A percentile compares a stretch with the other conserved stretches of the same genome.
phyloP scores from a whole-genome alignment of 2,329 filamentous ascomycete genomes.

The Bisporella sp. region DNA sequence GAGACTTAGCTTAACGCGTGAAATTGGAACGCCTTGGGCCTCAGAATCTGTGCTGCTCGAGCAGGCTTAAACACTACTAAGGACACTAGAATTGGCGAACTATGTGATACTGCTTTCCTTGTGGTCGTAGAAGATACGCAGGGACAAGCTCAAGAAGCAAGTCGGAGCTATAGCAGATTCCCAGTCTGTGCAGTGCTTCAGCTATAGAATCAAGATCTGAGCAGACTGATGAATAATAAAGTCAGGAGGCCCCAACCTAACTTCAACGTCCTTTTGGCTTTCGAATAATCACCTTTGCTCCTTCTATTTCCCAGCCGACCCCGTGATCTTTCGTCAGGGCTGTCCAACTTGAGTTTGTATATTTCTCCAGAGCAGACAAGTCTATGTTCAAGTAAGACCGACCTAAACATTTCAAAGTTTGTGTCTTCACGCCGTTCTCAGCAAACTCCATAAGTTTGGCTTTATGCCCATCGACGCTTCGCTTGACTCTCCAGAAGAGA shows the following conservation, averaged over 20 bases:
- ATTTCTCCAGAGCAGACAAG: conserved; percentile 58
- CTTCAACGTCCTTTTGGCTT: conserved; percentile 41
- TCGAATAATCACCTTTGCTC: conserved; percentile 68
- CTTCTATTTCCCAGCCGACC: conserved; percentile 80
- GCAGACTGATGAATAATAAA: no score
- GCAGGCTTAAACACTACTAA: no score
- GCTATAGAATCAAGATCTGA: no score
- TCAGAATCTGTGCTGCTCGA: no score
- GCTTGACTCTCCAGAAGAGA: conserved; percentile 64
- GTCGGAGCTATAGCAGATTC: no score
- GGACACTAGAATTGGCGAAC: no score
- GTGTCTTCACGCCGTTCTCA: conserved; percentile 63
- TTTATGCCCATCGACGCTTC: conserved; percentile 72
- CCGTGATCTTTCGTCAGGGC: conserved; percentile 59
- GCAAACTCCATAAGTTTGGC: conserved; percentile 76
- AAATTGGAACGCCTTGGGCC: no score
- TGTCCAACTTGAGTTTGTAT: conserved; percentile 64
- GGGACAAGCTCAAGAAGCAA: no score
- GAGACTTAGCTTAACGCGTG: no score
- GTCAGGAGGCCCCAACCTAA: neutral
- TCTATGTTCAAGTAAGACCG: conserved; percentile 73
- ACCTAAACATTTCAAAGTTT: conserved; percentile 82
- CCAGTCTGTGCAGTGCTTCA: no score
- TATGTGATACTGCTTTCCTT: no score
- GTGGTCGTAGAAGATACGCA: no score